A percentile compares a stretch with the other conserved stretches of the same genome.
Conservation (phyloP, 257 asterid genomes). For the Nicotiana tomentosiformis region DNA sequence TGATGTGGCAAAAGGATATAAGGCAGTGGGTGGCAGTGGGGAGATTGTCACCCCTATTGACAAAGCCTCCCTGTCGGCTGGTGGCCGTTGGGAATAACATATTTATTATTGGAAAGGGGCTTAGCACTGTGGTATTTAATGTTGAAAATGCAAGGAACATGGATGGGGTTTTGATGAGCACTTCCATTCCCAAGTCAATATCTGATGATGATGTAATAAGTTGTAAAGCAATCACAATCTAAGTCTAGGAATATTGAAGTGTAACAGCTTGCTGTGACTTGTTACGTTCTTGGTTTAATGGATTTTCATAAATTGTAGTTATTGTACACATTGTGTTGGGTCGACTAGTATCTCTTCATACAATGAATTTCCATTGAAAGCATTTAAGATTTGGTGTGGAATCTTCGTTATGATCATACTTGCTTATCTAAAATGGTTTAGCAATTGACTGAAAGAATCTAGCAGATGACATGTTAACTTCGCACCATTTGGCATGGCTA, state of each 20-base stretch:
- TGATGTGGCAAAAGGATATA: slow-evolving; percentile 56
- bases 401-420: not conserved
- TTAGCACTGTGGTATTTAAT: slow-evolving; percentile 48
- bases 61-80: slow-evolving; percentile 54
- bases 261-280: slow-evolving; percentile 1
- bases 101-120: slow-evolving; percentile 66
- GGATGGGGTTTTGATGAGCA: slow-evolving; percentile 40
- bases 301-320: not conserved
- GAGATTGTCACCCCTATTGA: slow-evolving; percentile 41
- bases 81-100: slow-evolving; percentile 55
- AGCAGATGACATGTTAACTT: not conserved
- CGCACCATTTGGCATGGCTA: not conserved
- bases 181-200: slow-evolving; percentile 31
- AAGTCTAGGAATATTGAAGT: not conserved
- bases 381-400: not conserved
- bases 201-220: slow-evolving; percentile 50
- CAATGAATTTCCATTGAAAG: not conserved
- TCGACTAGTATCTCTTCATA: no score
- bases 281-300: not conserved
- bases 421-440: not conserved
- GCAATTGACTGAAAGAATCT: not conserved
- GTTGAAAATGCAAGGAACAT: slow-evolving; percentile 33
- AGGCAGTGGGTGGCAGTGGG: slow-evolving; percentile 49
- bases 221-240: slow-evolving; percentile 53
- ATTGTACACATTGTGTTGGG: not conserved